Base-by-base conservation (phyloP, 306 rosid genomes). In the Sechiopsis laciniata region DNA sequence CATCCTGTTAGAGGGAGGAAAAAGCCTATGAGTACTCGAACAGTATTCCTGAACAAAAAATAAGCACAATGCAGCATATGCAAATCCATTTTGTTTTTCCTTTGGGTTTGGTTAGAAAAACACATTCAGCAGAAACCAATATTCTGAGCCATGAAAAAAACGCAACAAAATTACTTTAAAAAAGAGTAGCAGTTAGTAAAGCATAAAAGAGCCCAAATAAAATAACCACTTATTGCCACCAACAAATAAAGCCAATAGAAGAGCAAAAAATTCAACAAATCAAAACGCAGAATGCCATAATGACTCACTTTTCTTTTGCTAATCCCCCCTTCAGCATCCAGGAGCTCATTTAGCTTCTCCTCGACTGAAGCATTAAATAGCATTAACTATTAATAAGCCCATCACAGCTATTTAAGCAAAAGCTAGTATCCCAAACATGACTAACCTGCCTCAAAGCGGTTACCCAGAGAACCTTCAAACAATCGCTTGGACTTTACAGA, bases 251-350 rank as follows among this genome's bases (percentile, higher is more conserved):
- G 22, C 48, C 21, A 61, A 74, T 42, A 42, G 48, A 81, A 59
- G 68, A 60, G 74, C 14, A 78, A 57, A 72, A 55, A 55, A 19
- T 62, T 70, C 75, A 71, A 63, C 67, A 71, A 42, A 67, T 50
- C 54, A 77, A 55, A 42, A 55, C 78, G 42, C 4, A 14, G 46
- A 24, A 63, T 22, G 15, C 16, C 57, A 50, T 29, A 58, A 58
- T 42, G 45, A 80, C 99, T 82, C 83, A 91, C 99, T 79, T 89
- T 95, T 84, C 97, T 83, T 78, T 88, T 91, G 87, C 96, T 95
- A 76, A 95, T 88, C 74, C 99, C 99, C 37, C 99, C 99, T 58
- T 87, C 89, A 72, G 76, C 84, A 86, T 95, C 99, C 80, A 95
- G 79, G 83, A 95, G 80, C 82, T 91, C 99, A 21, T 85, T 91